Conservation (phyloP, 2,329 filamentous ascomycete genomes). For the Fusarium scirpi region DNA sequence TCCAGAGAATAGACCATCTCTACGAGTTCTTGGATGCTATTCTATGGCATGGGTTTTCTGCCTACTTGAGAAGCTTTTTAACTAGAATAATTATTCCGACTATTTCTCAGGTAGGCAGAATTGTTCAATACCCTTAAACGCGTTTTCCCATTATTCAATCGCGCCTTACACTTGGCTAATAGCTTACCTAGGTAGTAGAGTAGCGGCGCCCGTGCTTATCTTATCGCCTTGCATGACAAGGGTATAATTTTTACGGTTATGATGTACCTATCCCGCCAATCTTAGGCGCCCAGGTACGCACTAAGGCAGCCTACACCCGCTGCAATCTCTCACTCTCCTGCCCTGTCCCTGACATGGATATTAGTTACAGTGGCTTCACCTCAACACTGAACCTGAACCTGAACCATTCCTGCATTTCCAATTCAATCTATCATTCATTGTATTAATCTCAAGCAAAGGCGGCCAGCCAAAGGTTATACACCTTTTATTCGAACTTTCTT, state of each 20-base stretch:
- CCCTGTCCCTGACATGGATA: conserved; percentile 20
- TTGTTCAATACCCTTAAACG: not conserved
- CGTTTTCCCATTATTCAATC: not conserved
- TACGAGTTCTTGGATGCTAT: not conserved
- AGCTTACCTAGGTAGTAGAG: not conserved
- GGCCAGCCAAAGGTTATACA: not conserved
- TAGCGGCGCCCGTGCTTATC: conserved; percentile 24
- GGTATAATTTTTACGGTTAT: conserved; percentile 23
- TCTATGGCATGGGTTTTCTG: not conserved
- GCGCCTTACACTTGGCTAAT: not conserved
- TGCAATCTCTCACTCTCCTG: conserved; percentile 34
- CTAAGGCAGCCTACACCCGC: conserved; percentile 15
- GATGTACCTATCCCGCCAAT: conserved; percentile 27
- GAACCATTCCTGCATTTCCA: conserved; percentile 25
- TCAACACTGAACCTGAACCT: not conserved
- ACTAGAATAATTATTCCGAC: too few species aligned
- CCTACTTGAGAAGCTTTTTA: not conserved
- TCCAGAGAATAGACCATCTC: not conserved
- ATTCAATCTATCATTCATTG: conserved; percentile 15
- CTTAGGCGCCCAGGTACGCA: conserved; percentile 22
- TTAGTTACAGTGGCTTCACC: conserved; percentile 28
- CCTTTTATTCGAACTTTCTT: not conserved
- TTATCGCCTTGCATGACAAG: conserved; percentile 39
- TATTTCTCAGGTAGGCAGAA: not conserved
- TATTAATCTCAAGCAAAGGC: conserved; percentile 11